These are phyloP conservation scores for Venturia asperata DNA, from an alignment of 2,329 filamentous ascomycete genomes.

Conservation along the genomic window DNA sequence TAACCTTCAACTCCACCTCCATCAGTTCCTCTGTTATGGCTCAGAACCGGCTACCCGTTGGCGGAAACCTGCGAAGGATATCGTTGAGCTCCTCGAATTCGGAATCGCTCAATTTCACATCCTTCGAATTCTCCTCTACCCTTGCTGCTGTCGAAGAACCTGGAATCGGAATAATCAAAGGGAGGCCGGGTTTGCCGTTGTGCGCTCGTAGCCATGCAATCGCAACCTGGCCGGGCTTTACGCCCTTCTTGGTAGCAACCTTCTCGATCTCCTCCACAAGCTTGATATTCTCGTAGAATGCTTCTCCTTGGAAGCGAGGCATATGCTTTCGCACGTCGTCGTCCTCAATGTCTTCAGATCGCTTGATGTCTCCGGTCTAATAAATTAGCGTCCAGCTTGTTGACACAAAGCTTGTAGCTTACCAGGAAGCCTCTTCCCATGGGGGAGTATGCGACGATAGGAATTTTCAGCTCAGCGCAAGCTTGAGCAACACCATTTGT, in stretches of 20 bases:
- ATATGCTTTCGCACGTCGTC: conserved; percentile 20
- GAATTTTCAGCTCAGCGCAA: conserved; percentile 58
- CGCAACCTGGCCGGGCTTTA: conserved; percentile 22
- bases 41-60: neutral
- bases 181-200: conserved; percentile 23
- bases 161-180: conserved; percentile 39
- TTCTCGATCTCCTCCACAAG: conserved; percentile 29
- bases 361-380: conserved; percentile 37
- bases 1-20: neutral
- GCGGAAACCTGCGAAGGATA: neutral
- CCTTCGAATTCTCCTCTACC: conserved; percentile 24
- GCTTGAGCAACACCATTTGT: conserved; percentile 50
- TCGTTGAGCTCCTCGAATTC: conserved; percentile 33
- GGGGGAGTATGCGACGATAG: conserved; percentile 69
- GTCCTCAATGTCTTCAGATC: conserved; percentile 30
- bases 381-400: conserved; percentile 23
- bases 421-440: conserved; percentile 51
- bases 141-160: conserved; percentile 23
- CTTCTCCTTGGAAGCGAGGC: conserved; percentile 39
- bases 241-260: conserved; percentile 28
- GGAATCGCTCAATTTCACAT: conserved; percentile 30
- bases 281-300: conserved; percentile 33
- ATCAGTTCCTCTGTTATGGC: too few relatives aligned
- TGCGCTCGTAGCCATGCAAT: conserved; percentile 36
- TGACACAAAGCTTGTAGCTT: neutral